Conservation (phyloP, 495 filamentous ascomycete genomes). For the Parathielavia hyrcaniae region DNA sequence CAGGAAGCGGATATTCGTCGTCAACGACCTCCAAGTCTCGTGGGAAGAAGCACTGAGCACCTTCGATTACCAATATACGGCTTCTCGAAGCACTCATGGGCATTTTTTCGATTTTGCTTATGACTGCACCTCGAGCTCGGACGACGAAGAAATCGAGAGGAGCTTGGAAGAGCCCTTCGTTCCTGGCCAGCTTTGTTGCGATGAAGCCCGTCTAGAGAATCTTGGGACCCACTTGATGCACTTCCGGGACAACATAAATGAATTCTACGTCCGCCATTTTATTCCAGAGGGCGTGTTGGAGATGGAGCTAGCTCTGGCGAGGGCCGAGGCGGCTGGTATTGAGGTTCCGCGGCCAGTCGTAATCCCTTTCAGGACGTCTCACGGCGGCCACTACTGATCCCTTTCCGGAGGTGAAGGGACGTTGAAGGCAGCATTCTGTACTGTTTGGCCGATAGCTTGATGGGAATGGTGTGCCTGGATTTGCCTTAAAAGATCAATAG, state of each 20-base stretch:
- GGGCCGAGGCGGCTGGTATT: background rate
- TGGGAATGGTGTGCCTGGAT: too few species aligned
- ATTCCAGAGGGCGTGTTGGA: slow-evolving; percentile 7
- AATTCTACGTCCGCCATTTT: background rate
- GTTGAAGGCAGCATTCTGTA: too few species aligned
- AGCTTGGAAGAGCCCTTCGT: too few species aligned
- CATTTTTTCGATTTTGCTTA: background rate
- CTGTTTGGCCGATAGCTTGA: too few species aligned
- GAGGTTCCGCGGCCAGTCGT: background rate
- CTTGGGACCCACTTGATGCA: background rate
- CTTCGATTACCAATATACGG: background rate
- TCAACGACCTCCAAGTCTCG: slow-evolving; percentile 1
- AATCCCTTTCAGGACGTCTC: background rate
- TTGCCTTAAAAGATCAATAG: too few species aligned
- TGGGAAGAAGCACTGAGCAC: background rate
- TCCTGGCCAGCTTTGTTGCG: background rate
- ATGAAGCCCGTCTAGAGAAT: background rate
- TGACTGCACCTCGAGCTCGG: background rate
- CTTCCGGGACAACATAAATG: background rate
- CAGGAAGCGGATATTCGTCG: slow-evolving; percentile 1
- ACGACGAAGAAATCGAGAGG: background rate
- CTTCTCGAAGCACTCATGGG: background rate
- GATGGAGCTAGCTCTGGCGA: slow-evolving; percentile 5
- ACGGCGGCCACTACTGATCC: too few species aligned
- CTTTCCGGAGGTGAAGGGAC: too few species aligned